Evolutionary conservation across 2,329 filamentous ascomycete genomes (phyloP), one percentile per base, ranked within the genome.

Genomic region (Colletotrichum chrysophilum): DNA sequence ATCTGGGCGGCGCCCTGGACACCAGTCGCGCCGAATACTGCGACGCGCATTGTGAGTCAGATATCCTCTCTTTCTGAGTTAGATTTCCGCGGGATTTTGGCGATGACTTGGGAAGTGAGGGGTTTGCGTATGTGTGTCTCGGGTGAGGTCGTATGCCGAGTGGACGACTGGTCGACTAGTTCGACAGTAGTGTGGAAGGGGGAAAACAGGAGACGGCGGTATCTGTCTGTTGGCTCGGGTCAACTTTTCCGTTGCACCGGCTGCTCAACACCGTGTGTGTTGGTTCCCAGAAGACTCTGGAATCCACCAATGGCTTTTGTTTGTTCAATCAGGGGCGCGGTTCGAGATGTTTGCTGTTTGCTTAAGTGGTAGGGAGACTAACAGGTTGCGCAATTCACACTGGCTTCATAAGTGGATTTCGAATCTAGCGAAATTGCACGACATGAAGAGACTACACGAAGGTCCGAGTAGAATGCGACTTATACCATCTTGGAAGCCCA

Each of bases 21-120:
- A 24, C 80, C 80, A 5, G 79, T 80, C 24, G 80, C 80, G 28
- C 80, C 80, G 65, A 81, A 81, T 16, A 81, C 79, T n/a, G 78
- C 76, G n/a, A 81, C 80, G 30, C 77, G 77, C 80, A 81, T 81
- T 58, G 43, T 48, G 43, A 48, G 43, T 48, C 43, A 21, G 43
- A 48, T 48, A 21, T 48, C 43, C 43, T 48, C n/a, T 48, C 43
- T 21, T 48, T 48, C 43, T 48, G 43, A 48, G 43, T 58, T 16
- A 26, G 21, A 58, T 58, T 58, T 18, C 7, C 55, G 55, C 13
- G 26, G 55, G 55, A 3, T 28, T 58, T 58, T 58, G 55, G 55
- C 21, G 24, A 26, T 58, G 24, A 2, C 38, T 28, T 58, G 55
- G 55, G 26, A 58, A 18, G 21, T 58, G 55, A 28, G 55, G 55